Conservation (phyloP, 768 basidiomycete species). For the Tricholoma hemisulphureum region DNA sequence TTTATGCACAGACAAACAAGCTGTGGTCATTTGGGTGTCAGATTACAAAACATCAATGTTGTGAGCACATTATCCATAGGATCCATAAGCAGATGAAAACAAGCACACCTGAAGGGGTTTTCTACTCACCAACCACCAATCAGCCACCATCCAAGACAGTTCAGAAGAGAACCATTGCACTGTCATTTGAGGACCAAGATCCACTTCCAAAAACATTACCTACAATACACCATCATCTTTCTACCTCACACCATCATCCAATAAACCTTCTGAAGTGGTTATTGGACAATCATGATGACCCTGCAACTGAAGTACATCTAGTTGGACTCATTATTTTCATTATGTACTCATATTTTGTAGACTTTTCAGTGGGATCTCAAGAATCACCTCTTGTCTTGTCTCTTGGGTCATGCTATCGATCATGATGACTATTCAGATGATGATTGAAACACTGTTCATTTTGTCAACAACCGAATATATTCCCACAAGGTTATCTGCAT, state of each 20-base stretch:
- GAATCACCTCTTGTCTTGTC: conserved; percentile 26
- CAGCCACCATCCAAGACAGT: too few relatives aligned
- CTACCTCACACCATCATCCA: conserved; percentile 9
- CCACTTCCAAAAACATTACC: too few relatives aligned
- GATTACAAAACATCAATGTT: conserved; percentile 22
- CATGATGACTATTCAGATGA: conserved; percentile 16
- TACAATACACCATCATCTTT: conserved; percentile 20
- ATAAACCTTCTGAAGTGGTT: background rate
- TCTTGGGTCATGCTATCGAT: conserved; percentile 12
- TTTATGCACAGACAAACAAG: conserved; percentile 24
- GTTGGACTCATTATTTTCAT: background rate
- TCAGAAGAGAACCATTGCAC: too few relatives aligned
- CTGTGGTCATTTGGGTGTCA: conserved; percentile 15
- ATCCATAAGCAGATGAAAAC: too few relatives aligned
- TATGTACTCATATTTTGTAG: conserved; percentile 14
- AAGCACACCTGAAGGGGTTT: background rate
- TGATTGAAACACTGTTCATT: conserved; percentile 10
- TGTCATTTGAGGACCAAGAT: too few relatives aligned
- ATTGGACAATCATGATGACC: background rate
- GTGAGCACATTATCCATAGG: too few relatives aligned
- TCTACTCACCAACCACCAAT: too few relatives aligned
- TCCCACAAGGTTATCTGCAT: conserved; percentile 31
- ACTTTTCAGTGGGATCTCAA: conserved; percentile 26
- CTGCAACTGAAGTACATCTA: background rate
- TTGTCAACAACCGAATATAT: conserved; percentile 28